Base-by-base conservation (phyloP, 306 rosid genomes). In the Rubus parviflorus region DNA sequence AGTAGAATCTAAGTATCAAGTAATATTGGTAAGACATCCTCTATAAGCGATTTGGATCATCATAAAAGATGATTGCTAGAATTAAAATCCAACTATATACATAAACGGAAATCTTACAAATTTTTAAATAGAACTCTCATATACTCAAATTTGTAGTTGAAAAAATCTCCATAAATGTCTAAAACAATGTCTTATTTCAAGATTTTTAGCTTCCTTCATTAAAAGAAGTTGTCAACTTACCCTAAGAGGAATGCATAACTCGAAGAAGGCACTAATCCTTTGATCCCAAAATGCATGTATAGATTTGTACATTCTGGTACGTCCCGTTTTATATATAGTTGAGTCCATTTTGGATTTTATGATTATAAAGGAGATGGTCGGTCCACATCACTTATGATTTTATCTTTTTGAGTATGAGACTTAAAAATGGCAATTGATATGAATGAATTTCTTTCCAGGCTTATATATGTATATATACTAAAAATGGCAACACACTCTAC, bases 351-450 rank as follows among this genome's bases (percentile, higher is more conserved):
- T 54, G 46, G 16, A 40, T 1, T 73, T 73, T 65, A 65, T 65
- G 25, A 40, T 65, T 40, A 8, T 65, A 7, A 41, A 6, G 22
- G 23, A 0, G 23, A 0, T 0, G 65, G 30, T 49, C 19, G 52
- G 73, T 75, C 54, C 37, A 46, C 42, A 42, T 73, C 68, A 73
- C 41, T 51, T 20, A 41, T 11, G 41, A 62, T 12, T 64, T 64
- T 42, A 13, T 63, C 66, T 68, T 74, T 30, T 14, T 51, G 15
- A 13, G 7, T 4, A 25, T 12, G 62, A 61, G 77, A 20, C 68
- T 30, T 70, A 2, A 42, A 61, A 51, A 40, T 60, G 49, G 61
- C 35, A 68, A 75, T 54, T 43, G 52, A 35, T 63, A 14, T 37
- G 41, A 6, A 15, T 63, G 1, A 19, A 2, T 54, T 25, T 68